A percentile compares a stretch with the other conserved stretches of the same genome.
Evolutionary conservation across 148 eudicot genomes (phyloP).

Genomic region (Fagopyrum esculentum): DNA sequence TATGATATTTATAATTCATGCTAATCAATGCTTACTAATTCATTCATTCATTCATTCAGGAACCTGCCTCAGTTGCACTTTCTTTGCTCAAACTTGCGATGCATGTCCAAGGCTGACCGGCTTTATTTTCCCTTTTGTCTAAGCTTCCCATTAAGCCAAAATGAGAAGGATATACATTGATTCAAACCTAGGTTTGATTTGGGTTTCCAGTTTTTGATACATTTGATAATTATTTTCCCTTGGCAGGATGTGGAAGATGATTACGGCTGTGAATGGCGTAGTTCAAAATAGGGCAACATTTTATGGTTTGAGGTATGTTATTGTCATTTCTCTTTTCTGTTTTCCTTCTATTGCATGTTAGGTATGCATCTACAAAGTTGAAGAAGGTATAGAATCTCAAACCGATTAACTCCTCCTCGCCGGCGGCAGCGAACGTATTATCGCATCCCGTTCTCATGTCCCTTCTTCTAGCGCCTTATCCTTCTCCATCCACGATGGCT

Average conservation of each 20-base stretch:
- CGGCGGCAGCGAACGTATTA: slow-evolving; percentile 88
- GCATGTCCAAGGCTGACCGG: slow-evolving; percentile 82
- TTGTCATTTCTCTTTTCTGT: too few species aligned
- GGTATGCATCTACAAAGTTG: too few species aligned
- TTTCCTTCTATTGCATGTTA: too few species aligned
- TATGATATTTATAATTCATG: not conserved
- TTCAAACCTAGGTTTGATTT: too few species aligned
- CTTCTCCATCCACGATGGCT: slow-evolving; percentile 40
- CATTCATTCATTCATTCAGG: slow-evolving; percentile 34
- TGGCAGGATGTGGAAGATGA: too few species aligned
- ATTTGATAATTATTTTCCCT: too few species aligned
- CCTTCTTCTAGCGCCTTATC: slow-evolving; percentile 22
- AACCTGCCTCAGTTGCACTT: slow-evolving; percentile 72
- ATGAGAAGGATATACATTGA: slow-evolving; percentile 21
- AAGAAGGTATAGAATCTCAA: too few species aligned
- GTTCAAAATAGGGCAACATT: too few species aligned
- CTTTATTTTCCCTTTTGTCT: slow-evolving; percentile 45
- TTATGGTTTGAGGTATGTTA: too few species aligned
- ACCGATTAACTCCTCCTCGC: slow-evolving; percentile 52
- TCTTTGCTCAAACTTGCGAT: slow-evolving; percentile 73
- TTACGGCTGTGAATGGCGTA: slow-evolving; percentile 35
- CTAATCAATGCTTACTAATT: slow-evolving; percentile 14
- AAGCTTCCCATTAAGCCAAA: slow-evolving; percentile 54
- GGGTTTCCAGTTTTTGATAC: too few species aligned
- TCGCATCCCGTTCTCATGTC: slow-evolving; percentile 32